Base-by-base conservation (phyloP, 768 basidiomycete species). In the Auricularia sp. region DNA sequence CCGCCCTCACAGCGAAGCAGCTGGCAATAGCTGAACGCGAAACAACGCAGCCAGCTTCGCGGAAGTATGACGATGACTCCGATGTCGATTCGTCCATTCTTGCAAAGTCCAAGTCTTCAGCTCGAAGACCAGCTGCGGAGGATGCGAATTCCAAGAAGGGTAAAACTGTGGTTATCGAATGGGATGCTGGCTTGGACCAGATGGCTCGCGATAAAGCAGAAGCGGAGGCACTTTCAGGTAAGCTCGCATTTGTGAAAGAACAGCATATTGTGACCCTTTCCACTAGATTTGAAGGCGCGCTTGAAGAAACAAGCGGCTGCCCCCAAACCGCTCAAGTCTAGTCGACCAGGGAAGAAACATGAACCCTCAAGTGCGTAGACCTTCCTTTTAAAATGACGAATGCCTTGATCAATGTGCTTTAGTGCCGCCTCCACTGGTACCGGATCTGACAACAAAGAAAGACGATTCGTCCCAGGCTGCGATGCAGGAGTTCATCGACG, bases 141-240 rank as follows among this genome's bases (percentile, higher is more conserved):
- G 29, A 35, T 10, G 65, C 73, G 78, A 3, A 82, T 14, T 61
- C 51, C 12, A 43, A 77, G 70, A 91, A 91, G 70, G 88, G 88
- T 0, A 86, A 83, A 56, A 72, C 84, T 0, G 80, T 85, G 65
- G 73, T 79, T 62, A 83, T 93, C 21, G 81, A 82, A 62, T 93
- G 90, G 90, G 84, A 88, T 66, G 76, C 78, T 3, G 75, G 82
- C 34, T 74, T 92, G 2, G 88, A 90, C 36, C 78, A 81, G 42
- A 75, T 93, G 78, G 81, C 75, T 39, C 80, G 82, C 23, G 89
- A 90, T 66, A 92, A 91, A 69, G 81, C 81, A 1, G 80, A 82
- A 4, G 89, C 90, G 0, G 90, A 91, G 65, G 90, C 91, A 12
- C 82, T 81, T 29, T 78, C 88, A 80, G 91, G 91, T 89, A 62